phyloP scores from a whole-genome alignment of 2,329 filamentous ascomycete species.

The Beauveria rudraprayagi region DNA sequence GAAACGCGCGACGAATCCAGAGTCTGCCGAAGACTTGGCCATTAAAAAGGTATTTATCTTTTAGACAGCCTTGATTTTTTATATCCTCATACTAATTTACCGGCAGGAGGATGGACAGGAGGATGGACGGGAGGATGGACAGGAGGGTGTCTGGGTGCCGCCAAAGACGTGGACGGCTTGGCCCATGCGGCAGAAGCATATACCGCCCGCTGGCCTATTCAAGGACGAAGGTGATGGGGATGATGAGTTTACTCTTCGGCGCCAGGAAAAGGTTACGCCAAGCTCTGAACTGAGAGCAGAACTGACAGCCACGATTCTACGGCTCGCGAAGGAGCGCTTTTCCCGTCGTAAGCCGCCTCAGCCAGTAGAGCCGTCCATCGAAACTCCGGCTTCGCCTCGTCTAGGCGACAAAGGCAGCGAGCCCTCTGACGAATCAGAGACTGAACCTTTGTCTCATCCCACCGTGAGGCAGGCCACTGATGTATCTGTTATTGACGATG shows the following conservation, averaged over 20 bases:
- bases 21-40: constrained; percentile 21
- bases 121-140: constrained; percentile 19
- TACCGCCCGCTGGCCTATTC: constrained; percentile 51
- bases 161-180: constrained; percentile 72
- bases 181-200: constrained; percentile 58
- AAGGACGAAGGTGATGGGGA: constrained; percentile 37
- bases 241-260: constrained; percentile 44
- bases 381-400: constrained; percentile 8
- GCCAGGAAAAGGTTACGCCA: constrained; percentile 35
- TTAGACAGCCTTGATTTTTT: neutral
- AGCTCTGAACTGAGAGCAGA: constrained; percentile 62
- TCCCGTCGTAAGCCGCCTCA: constrained; percentile 16
- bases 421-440: neutral
- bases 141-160: constrained; percentile 37
- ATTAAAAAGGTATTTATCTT: constrained; percentile 21
- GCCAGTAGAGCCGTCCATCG: constrained; percentile 15
- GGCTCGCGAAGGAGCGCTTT: constrained; percentile 60
- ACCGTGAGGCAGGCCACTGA: neutral
- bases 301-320: constrained; percentile 57
- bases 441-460: neutral
- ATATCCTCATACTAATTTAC: neutral
- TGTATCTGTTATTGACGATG: neutral
- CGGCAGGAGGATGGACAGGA: constrained; percentile 23
- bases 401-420: constrained; percentile 5
- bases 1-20: constrained; percentile 20